Percentiles rank a stretch among this genome's conserved stretches.
phyloP scores from a whole-genome alignment of 208 protist species.

The Lotmaria passim region DNA sequence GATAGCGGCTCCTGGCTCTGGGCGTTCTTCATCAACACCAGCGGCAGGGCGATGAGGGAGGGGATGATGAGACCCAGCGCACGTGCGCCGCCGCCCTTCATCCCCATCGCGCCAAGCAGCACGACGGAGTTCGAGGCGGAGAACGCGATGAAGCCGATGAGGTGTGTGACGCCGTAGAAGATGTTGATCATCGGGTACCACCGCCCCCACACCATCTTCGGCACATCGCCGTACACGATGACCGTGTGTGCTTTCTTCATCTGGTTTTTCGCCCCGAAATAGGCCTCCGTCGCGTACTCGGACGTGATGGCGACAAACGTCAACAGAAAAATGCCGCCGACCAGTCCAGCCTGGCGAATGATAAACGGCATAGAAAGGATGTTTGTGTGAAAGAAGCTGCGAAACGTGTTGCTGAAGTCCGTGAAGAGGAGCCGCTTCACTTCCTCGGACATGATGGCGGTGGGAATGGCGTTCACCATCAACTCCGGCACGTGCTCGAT shows the following conservation, averaged over 20 bases:
- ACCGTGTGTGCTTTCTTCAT: conserved; percentile 45
- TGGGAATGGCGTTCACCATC: conserved; percentile 45
- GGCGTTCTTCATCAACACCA: conserved; percentile 61
- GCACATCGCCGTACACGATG: conserved; percentile 57
- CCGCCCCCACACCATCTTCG: conserved; percentile 42
- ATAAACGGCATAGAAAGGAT: conserved; percentile 62
- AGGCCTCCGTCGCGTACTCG: conserved; percentile 62
- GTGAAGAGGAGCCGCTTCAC: conserved; percentile 57
- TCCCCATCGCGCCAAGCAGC: conserved; percentile 54
- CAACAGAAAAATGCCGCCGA: conserved; percentile 56
- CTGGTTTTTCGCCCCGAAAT: conserved; percentile 66
- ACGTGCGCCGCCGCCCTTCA: conserved; percentile 39
- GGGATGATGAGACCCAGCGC: conserved; percentile 54
- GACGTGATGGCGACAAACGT: conserved; percentile 47
- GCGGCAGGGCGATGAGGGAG: conserved; percentile 43
- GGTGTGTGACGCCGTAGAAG: conserved; percentile 59
- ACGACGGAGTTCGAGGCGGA: conserved; percentile 50
- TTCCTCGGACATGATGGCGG: conserved; percentile 45
- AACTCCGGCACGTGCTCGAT: conserved; percentile 46
- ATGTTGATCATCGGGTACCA: conserved; percentile 60
- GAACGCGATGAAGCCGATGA: conserved; percentile 64
- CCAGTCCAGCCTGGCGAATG: conserved; percentile 49
- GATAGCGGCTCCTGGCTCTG: conserved; percentile 48
- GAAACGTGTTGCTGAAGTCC: conserved; percentile 58
- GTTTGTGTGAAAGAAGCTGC: conserved; percentile 65